phyloP scores from a whole-genome alignment of 2,329 filamentous ascomycete species.

The Seiridium unicorne region DNA sequence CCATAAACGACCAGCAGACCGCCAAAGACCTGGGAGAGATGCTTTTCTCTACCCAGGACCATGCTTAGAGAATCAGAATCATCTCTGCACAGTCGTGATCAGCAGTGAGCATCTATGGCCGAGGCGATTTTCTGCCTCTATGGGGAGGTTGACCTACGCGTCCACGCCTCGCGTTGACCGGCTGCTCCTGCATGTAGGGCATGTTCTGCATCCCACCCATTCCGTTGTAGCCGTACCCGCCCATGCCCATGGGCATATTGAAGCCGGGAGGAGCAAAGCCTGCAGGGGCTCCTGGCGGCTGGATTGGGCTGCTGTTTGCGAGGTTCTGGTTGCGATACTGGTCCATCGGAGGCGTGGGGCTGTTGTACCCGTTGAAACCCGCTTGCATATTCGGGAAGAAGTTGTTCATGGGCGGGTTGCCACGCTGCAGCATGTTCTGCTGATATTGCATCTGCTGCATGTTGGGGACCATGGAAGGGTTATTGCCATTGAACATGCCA shows the following conservation, averaged over 20 bases:
- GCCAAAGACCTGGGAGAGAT: not conserved
- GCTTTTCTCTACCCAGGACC: constrained; percentile 4
- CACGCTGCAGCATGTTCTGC: constrained; percentile 55
- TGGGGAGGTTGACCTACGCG: constrained; percentile 49
- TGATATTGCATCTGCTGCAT: constrained; percentile 59
- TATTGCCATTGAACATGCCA: constrained; percentile 49
- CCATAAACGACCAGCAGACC: not conserved
- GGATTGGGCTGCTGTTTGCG: constrained; percentile 51
- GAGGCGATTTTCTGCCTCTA: constrained; percentile 29
- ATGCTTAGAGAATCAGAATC: constrained; percentile 14
- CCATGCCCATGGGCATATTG: constrained; percentile 28
- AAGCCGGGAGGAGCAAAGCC: constrained; percentile 31
- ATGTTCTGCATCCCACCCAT: constrained; percentile 45
- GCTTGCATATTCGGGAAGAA: constrained; percentile 57
- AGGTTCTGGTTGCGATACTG: constrained; percentile 54
- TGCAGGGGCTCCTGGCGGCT: constrained; percentile 34
- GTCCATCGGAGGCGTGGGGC: constrained; percentile 47
- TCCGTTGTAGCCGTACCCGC: constrained; percentile 37
- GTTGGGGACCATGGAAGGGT: constrained; percentile 44
- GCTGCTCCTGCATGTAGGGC: constrained; percentile 56
- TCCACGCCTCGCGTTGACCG: constrained; percentile 55
- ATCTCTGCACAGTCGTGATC: constrained; percentile 26
- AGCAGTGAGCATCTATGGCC: constrained; percentile 23
- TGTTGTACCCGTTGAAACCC: constrained; percentile 53
- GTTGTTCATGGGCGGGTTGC: constrained; percentile 52